These are phyloP conservation scores for Lentinula raphanica DNA, from an alignment of 768 basidiomycete species.

Conservation along the genomic window DNA sequence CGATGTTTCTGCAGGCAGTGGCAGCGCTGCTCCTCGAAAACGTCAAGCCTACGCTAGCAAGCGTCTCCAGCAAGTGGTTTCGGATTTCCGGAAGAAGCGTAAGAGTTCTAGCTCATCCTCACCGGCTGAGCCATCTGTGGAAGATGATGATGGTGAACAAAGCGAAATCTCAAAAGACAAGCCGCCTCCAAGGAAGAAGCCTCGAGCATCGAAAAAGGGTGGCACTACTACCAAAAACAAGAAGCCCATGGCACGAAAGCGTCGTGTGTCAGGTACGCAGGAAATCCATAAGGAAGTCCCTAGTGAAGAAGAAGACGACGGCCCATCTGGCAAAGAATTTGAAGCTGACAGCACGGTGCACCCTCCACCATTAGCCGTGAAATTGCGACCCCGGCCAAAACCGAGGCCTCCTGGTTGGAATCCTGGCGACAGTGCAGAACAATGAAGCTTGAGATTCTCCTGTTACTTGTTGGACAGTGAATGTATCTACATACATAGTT, in stretches of 20 bases:
- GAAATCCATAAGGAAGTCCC: conserved; percentile 9
- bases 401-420: conserved; percentile 11
- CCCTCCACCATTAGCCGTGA: conserved; percentile 16
- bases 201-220: not conserved
- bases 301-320: conserved; percentile 13
- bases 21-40: conserved; percentile 70
- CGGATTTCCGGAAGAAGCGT: conserved; percentile 67
- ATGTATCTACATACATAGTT: too few relatives aligned
- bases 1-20: conserved; percentile 61
- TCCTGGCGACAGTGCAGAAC: not conserved
- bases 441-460: too few relatives aligned
- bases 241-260: conserved; percentile 8
- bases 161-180: conserved; percentile 23
- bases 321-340: conserved; percentile 11
- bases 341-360: conserved; percentile 10
- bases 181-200: conserved; percentile 22
- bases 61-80: conserved; percentile 81
- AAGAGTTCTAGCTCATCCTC: conserved; percentile 21
- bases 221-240: conserved; percentile 4
- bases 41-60: conserved; percentile 82
- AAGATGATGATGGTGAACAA: conserved; percentile 17
- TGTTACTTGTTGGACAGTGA: too few relatives aligned
- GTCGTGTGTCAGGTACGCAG: conserved; percentile 9
- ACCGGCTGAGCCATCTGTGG: conserved; percentile 11
- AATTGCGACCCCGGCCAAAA: conserved; percentile 31